Evolutionary conservation across 2,329 filamentous ascomycete species (phyloP), one percentile per base, ranked within the genome.

Genomic region (Aspergillus texensis): DNA sequence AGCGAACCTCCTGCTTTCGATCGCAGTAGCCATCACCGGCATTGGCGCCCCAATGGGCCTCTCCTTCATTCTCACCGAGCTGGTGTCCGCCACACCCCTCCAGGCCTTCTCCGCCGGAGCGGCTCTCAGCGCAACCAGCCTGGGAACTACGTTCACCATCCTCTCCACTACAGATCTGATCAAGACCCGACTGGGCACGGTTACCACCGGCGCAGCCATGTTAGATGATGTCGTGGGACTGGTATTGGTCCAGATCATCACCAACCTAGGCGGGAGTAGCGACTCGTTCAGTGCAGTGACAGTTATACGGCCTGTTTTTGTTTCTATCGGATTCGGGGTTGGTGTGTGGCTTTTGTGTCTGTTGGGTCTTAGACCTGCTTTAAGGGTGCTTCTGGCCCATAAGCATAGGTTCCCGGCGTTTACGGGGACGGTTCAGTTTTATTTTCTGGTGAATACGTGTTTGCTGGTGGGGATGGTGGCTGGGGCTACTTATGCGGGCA

Each of bases 161-260:
- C 77, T 90, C 0, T 85, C 84, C 0, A 89, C 91, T 10, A 88
- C 87, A 3, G 82, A 82, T 2, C 75, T 89, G 12, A 79, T 78
- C n/a, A 73, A 79, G 2, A 88, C 84, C 10, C 78, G 86, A 2
- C 73, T 89, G 0, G 92, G 79, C 62, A 87, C 78, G 10, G 85
- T 95, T 0, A 81, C 93, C 0, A 86, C 86, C 2, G 89, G 86
- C 63, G 91, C 91, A 1, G 92, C 91, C 0, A 91, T 95, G 86
- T 86, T 95, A 78, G 92, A 95, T 72, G 91, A 95, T 77, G 88
- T 94, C 0, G 85, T 91, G 1, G 91, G 91, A 0, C 79, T 94
- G 11, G 86, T 94, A 9, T 90, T 94, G 86, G 89, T 93, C 0
- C 87, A 95, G 67, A 84, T 94, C 53, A 89, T 95, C 26, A 86